Conservation (phyloP, 2,329 filamentous ascomycete species). For the Verticillium zaregamsianum region DNA sequence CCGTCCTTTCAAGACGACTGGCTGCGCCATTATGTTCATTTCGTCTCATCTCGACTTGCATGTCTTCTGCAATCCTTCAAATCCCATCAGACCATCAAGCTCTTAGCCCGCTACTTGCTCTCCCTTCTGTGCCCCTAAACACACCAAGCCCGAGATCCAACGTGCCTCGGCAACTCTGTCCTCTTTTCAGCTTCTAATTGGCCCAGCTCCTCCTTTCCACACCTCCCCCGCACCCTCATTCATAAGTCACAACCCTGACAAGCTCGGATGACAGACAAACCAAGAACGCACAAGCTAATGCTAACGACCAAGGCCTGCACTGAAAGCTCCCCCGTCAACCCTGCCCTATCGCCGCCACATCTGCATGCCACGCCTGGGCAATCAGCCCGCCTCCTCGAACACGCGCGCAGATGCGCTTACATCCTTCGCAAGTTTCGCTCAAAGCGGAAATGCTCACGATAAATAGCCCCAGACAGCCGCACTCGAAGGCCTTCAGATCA, state of each 20-base stretch:
- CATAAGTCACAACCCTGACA: background rate
- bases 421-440: background rate
- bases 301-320: background rate
- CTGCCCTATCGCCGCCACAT: background rate
- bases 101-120: background rate
- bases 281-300: background rate
- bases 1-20: background rate
- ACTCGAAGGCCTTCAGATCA: background rate
- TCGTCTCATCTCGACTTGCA: background rate
- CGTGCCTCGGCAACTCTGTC: constrained; percentile 8
- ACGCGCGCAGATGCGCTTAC: background rate
- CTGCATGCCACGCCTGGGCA: background rate
- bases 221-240: background rate
- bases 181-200: constrained; percentile 3
- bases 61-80: background rate
- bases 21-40: background rate
- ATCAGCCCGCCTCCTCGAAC: background rate
- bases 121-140: background rate
- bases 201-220: background rate
- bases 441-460: background rate
- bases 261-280: background rate
- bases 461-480: background rate
- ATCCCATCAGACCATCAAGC: background rate
- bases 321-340: background rate
- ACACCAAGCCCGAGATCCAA: background rate